Percentiles rank a stretch among this genome's conserved stretches.
Evolutionary conservation across 2,329 filamentous ascomycete genomes (phyloP).

Genomic region (Verticillium tricorpus): DNA sequence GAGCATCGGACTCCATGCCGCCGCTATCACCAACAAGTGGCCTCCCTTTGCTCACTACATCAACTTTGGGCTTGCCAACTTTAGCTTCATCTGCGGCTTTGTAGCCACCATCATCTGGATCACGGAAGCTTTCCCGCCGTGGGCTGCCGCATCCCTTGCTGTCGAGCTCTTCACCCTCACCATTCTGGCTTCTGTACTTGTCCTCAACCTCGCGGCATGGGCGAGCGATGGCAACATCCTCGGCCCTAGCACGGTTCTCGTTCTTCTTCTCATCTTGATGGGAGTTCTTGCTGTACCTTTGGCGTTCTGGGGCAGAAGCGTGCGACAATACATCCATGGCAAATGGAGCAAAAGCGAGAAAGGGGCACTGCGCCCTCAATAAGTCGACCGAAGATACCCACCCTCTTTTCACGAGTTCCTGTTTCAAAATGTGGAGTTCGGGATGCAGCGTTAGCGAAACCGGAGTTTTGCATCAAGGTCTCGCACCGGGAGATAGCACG

Average conservation of each 20-base stretch:
- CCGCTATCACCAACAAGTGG: slow-evolving; percentile 9
- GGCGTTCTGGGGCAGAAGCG: slow-evolving; percentile 20
- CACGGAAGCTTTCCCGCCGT: slow-evolving; percentile 19
- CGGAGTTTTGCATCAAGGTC: too few species aligned
- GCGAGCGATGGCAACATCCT: slow-evolving; percentile 2
- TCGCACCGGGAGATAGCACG: too few species aligned
- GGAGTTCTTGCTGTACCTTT: slow-evolving; percentile 17
- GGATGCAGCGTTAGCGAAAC: too few species aligned
- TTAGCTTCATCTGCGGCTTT: slow-evolving; percentile 14
- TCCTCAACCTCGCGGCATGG: slow-evolving; percentile 12
- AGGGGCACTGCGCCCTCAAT: slow-evolving; percentile 19
- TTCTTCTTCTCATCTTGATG: slow-evolving; percentile 14
- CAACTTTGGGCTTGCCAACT: slow-evolving; percentile 10
- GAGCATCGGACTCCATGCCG: slow-evolving; percentile 14
- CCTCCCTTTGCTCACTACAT: slow-evolving; percentile 13
- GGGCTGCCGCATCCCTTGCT: slow-evolving; percentile 17
- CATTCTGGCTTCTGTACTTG: slow-evolving; percentile 11
- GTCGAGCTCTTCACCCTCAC: slow-evolving; percentile 14
- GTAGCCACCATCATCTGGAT: slow-evolving; percentile 20
- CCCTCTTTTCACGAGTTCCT: background rate
- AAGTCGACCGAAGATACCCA: background rate
- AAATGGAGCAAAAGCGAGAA: slow-evolving; percentile 16
- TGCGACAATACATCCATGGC: slow-evolving; percentile 19
- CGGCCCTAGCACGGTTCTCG: slow-evolving; percentile 11
- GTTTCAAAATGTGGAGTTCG: too few species aligned